phyloP scores from a whole-genome alignment of 306 rosid genomes.

The Corylus heterophylla region DNA sequence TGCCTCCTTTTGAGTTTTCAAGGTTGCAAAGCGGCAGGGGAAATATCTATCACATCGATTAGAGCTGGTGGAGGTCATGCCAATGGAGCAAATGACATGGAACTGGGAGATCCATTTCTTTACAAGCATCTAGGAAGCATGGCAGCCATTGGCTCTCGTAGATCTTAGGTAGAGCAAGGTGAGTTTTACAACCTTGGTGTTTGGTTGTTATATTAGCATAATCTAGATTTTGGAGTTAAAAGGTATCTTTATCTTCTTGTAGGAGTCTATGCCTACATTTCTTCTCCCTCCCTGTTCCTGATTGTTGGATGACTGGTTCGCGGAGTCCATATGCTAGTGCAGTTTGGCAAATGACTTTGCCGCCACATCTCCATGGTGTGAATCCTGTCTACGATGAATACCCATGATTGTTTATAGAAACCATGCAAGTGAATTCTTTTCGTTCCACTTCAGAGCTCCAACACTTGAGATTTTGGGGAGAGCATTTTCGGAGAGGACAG shows the following conservation, averaged over 20 bases:
- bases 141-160: no score
- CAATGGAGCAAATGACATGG: constrained; percentile 44
- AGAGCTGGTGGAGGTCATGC: constrained; percentile 73
- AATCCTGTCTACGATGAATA: no score
- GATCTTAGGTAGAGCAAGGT: no score
- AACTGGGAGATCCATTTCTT: constrained; percentile 67
- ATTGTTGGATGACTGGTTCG: background rate
- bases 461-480: no score
- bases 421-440: no score
- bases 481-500: no score
- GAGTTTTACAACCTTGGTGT: no score
- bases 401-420: no score
- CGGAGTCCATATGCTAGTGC: background rate
- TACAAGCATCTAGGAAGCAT: constrained; percentile 87
- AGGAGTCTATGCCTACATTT: background rate
- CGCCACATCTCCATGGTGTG: no score
- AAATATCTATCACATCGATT: constrained; percentile 57
- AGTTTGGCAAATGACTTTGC: background rate
- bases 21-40: constrained; percentile 99
- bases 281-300: background rate
- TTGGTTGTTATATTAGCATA: constrained; percentile 86
- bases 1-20: constrained; percentile 23
- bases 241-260: constrained; percentile 23
- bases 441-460: no score
- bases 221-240: constrained; percentile 44